Base-by-base conservation (phyloP, 192 early-diverging fungal species). In the Rhizophlyctis rosea region DNA sequence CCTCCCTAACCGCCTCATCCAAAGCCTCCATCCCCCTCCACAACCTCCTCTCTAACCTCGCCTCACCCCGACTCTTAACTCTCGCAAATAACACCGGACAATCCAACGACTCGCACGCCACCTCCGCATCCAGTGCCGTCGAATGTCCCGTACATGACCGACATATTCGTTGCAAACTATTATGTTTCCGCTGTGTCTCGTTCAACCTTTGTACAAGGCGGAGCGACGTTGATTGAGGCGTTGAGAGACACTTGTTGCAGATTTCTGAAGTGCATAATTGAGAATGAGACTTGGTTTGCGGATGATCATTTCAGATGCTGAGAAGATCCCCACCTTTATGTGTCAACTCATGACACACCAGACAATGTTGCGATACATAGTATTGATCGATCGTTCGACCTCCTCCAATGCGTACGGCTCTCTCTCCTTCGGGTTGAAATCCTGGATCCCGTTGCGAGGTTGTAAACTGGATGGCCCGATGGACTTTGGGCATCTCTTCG, bases 401-500 rank as follows among this genome's bases (percentile, higher is more conserved):
- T 61, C 28, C 35, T 31, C 23, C 16, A 35, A 30, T 16, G 25
- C 34, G 39, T 34, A 34, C 53, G 5, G 27, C 24, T 33, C 57
- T 47, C 44, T n/a, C 44, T 47, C 44, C n/a, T 9, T n/a, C 44
- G 44, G 9, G 44, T 9, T 44, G 29, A 11, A 3, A 13, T 59
- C 36, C 55, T 24, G 0, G 60, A 11, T 21, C 39, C 18, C 35
- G 30, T 25, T 80, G 76, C 16, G 79, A 59, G 0, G 56, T 33
- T 3, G 73, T 39, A 59, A 76, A 73, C 0, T 76, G 71, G 4
- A 72, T 64, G 1, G 77, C 83, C 61, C 71, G 68, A 14, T 78
- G 64, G 4, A 76, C 66, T 54, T 87, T 73, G 3, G 90, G 90
- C 88, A 91, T 90, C 29, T 82, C 76, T 44, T 84, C 70, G 64